A percentile compares a stretch with the other conserved stretches of the same genome.
phyloP scores from a whole-genome alignment of 805 yeast species.

The Yamadazyma olivae region DNA sequence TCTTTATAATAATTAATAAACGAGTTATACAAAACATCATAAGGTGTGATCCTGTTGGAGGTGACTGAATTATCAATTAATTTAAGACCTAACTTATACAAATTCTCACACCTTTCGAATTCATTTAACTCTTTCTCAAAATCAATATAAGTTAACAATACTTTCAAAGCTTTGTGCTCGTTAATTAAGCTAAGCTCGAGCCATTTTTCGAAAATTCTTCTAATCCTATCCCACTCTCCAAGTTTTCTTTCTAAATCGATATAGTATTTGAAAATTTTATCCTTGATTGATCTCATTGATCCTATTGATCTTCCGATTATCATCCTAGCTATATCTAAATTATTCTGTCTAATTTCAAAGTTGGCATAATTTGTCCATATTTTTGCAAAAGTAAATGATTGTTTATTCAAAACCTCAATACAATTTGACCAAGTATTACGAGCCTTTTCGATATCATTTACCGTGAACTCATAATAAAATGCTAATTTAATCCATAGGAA shows the following conservation, averaged over 20 bases:
- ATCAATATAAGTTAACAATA: conserved; percentile 48
- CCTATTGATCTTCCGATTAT: conserved; percentile 75
- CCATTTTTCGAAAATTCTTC: conserved; percentile 68
- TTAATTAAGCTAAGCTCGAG: conserved; percentile 35
- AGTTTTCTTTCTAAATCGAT: conserved; percentile 63
- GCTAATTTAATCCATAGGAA: conserved; percentile 70
- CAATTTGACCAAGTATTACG: conserved; percentile 51
- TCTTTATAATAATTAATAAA: conserved; percentile 62
- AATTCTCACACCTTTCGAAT: conserved; percentile 58
- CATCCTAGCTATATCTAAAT: conserved; percentile 54
- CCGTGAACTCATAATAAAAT: conserved; percentile 53
- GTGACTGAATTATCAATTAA: conserved; percentile 21
- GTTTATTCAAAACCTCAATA: conserved; percentile 53
- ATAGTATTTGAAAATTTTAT: conserved; percentile 58
- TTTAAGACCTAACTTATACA: conserved; percentile 52
- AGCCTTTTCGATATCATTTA: conserved; percentile 42
- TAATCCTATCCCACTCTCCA: conserved; percentile 77
- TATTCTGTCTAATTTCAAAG: conserved; percentile 65
- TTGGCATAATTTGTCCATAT: conserved; percentile 71
- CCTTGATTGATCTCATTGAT: conserved; percentile 33
- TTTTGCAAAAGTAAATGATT: conserved; percentile 61
- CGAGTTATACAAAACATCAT: conserved; percentile 18
- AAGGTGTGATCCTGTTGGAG: conserved; percentile 25
- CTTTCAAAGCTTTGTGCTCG: conserved; percentile 46
- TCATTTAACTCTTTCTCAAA: conserved; percentile 72